Percentiles rank a stretch among this genome's conserved stretches.
Evolutionary conservation across 768 basidiomycete species (phyloP).

Genomic region (Trametes maxima): DNA sequence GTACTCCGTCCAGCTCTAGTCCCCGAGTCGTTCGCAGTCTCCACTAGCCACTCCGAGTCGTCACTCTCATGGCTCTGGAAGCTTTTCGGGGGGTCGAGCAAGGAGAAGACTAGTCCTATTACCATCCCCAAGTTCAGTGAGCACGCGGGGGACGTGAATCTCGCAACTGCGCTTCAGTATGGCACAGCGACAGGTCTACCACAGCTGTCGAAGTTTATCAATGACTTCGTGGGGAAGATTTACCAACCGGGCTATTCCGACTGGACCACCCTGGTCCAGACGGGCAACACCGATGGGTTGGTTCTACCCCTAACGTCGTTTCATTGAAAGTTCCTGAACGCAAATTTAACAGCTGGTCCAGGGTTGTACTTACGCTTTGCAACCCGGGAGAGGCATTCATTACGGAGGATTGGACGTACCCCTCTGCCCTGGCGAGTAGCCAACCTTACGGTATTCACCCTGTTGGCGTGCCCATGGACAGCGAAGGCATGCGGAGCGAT

Average conservation of each 20-base stretch:
- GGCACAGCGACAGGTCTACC: conserved; percentile 54
- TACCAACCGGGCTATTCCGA: conserved; percentile 65
- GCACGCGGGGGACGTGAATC: conserved; percentile 52
- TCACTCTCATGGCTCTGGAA: conserved; percentile 62
- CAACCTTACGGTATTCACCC: conserved; percentile 45
- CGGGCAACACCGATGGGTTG: conserved; percentile 72
- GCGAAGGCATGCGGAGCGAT: conserved; percentile 65
- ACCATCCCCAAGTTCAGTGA: conserved; percentile 64
- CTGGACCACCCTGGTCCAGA: conserved; percentile 56
- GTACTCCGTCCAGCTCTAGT: conserved; percentile 39
- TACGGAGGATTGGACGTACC: conserved; percentile 76
- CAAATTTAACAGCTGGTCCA: conserved; percentile 47
- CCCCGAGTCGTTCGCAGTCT: conserved; percentile 51
- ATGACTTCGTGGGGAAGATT: conserved; percentile 56
- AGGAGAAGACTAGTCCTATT: conserved; percentile 50
- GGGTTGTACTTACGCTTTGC: conserved; percentile 59
- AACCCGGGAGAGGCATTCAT: conserved; percentile 66
- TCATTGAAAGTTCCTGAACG: background rate
- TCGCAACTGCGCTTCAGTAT: conserved; percentile 74
- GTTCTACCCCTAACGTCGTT: background rate
- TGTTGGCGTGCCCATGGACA: conserved; percentile 68
- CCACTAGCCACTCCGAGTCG: conserved; percentile 25
- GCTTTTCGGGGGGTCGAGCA: conserved; percentile 43
- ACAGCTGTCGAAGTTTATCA: conserved; percentile 55
- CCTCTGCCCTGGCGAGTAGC: conserved; percentile 48